Conservation (phyloP, 2,329 filamentous ascomycete genomes). For the Blumeria graminis region DNA sequence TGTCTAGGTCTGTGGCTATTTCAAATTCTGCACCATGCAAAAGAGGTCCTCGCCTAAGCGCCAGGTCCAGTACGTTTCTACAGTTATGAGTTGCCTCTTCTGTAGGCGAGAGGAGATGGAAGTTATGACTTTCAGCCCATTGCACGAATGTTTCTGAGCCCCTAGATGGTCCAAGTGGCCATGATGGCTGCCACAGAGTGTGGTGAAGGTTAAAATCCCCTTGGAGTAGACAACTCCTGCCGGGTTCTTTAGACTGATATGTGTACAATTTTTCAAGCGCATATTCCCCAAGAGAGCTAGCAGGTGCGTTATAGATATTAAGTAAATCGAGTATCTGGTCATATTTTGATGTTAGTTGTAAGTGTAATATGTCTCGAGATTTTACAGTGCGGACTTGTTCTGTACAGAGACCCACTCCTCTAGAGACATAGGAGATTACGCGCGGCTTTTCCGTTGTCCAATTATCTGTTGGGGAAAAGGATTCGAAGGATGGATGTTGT, state of each 20-base stretch:
- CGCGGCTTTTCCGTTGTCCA: background rate
- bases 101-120: background rate
- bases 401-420: background rate
- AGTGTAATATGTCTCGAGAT: background rate
- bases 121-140: background rate
- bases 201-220: slow-evolving; percentile 1
- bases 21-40: background rate
- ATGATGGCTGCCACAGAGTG: background rate
- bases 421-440: background rate
- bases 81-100: background rate
- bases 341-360: background rate
- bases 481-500: background rate
- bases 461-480: background rate
- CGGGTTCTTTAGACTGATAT: background rate
- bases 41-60: background rate
- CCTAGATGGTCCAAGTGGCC: background rate
- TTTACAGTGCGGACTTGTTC: background rate
- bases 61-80: background rate
- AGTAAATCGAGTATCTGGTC: background rate
- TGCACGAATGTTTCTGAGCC: background rate
- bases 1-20: background rate
- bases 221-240: background rate
- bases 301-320: background rate
- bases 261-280: background rate
- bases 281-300: background rate